A percentile compares a stretch with the other conserved stretches of the same genome.
Conservation (phyloP, 805 yeast genomes). For the Monosporozyma solicola region DNA sequence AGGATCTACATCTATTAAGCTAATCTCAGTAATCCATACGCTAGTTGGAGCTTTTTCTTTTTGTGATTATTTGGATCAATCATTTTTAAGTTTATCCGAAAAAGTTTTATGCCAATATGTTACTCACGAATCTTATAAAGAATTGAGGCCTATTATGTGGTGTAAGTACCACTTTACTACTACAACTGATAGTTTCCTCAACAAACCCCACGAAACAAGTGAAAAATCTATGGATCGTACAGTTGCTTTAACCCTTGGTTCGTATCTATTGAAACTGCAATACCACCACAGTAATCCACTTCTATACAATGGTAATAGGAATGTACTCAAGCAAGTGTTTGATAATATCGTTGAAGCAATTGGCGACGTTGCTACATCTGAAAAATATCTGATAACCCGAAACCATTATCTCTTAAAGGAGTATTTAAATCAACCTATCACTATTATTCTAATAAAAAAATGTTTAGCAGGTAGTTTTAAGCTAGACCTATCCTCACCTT, state of each 20-base stretch:
- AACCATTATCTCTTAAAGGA: constrained; percentile 40
- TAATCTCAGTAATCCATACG: constrained; percentile 57
- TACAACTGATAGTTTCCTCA: constrained; percentile 48
- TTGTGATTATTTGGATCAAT: constrained; percentile 59
- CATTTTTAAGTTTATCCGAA: constrained; percentile 53
- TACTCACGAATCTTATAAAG: constrained; percentile 46
- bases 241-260: constrained; percentile 22
- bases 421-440: constrained; percentile 40
- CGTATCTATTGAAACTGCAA: constrained; percentile 31
- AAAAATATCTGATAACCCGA: constrained; percentile 34
- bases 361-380: constrained; percentile 50
- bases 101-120: constrained; percentile 39
- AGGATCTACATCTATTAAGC: constrained; percentile 7
- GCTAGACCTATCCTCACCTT: constrained; percentile 26
- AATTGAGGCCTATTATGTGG: constrained; percentile 64
- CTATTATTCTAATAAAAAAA: constrained; percentile 37
- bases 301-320: constrained; percentile 44
- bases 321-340: constrained; percentile 61
- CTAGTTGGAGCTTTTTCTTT: constrained; percentile 60
- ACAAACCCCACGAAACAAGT: constrained; percentile 54
- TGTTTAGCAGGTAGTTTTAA: constrained; percentile 43
- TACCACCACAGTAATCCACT: constrained; percentile 48
- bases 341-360: constrained; percentile 64
- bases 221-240: constrained; percentile 32
- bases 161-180: constrained; percentile 70